A percentile compares a stretch with the other conserved stretches of the same genome.
These are phyloP conservation scores for Hanseniaspora jakobsenii DNA, from an alignment of 805 yeast species.

Conservation along the genomic window DNA sequence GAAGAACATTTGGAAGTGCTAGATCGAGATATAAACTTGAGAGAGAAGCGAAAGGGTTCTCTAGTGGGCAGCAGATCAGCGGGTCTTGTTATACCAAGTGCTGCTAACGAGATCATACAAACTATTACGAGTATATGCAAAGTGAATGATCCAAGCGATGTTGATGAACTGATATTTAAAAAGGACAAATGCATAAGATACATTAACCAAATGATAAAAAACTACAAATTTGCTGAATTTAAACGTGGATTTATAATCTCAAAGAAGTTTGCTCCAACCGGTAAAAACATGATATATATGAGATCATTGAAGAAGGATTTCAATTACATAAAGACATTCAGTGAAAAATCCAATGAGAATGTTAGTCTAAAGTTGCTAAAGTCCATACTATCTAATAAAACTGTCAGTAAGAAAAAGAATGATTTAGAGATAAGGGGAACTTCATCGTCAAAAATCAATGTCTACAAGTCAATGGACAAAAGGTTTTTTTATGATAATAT, in stretches of 20 bases:
- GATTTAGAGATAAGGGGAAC: too few relatives aligned
- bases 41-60: too few relatives aligned
- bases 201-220: background rate
- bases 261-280: background rate
- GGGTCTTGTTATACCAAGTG: too few relatives aligned
- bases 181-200: background rate
- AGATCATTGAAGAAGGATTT: background rate
- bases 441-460: too few relatives aligned
- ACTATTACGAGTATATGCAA: constrained; percentile 2
- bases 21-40: background rate
- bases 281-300: background rate
- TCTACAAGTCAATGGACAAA: too few relatives aligned
- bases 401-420: too few relatives aligned
- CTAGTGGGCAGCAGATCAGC: too few relatives aligned
- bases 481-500: background rate
- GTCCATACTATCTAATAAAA: too few relatives aligned
- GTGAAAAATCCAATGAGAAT: too few relatives aligned
- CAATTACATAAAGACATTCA: background rate
- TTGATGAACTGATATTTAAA: background rate
- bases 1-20: background rate
- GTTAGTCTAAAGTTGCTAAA: too few relatives aligned
- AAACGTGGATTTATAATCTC: constrained; percentile 7
- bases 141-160: background rate
- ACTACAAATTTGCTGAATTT: constrained; percentile 1
- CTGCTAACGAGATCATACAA: background rate